These are phyloP conservation scores for Pichia sp. DNA, from an alignment of 1,139 yeast species.

Conservation along the genomic window DNA sequence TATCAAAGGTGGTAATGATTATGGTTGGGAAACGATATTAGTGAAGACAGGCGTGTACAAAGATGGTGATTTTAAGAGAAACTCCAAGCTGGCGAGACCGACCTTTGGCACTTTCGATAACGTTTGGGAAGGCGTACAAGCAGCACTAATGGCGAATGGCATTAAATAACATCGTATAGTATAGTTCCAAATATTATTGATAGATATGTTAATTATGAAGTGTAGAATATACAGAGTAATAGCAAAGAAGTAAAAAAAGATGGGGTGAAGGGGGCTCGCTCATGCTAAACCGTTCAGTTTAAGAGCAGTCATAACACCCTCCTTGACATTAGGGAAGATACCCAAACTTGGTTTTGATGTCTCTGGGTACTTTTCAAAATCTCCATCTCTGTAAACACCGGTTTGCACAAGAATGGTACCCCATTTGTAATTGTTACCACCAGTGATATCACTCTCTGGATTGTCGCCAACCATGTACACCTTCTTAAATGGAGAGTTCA, in stretches of 20 bases:
- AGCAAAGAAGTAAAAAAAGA: too few species aligned
- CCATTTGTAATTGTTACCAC: constrained; percentile 89
- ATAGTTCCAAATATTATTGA: too few species aligned
- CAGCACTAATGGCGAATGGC: constrained; percentile 26
- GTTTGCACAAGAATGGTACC: constrained; percentile 73
- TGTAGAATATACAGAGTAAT: too few species aligned
- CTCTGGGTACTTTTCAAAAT: constrained; percentile 31
- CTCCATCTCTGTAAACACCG: constrained; percentile 78
- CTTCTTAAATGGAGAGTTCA: constrained; percentile 38
- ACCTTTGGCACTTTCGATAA: constrained; percentile 43
- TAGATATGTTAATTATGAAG: too few species aligned
- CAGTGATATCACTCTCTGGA: constrained; percentile 85
- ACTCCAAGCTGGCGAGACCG: constrained; percentile 33
- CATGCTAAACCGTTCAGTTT: constrained; percentile 20
- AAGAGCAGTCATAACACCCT: constrained; percentile 35
- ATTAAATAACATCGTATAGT: too few species aligned
- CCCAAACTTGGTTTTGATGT: constrained; percentile 42
- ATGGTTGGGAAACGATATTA: constrained; percentile 83
- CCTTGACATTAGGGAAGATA: constrained; percentile 40
- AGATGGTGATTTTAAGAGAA: constrained; percentile 49
- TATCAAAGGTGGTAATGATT: constrained; percentile 77
- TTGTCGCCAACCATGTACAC: constrained; percentile 96
- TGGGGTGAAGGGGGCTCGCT: too few species aligned
- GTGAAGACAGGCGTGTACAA: constrained; percentile 83
- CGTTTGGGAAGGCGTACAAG: constrained; percentile 39